Percentiles rank a stretch among this genome's conserved stretches.
These are phyloP conservation scores for Mariannaea sp. DNA, from an alignment of 2,329 filamentous ascomycete genomes.

Conservation along the genomic window DNA sequence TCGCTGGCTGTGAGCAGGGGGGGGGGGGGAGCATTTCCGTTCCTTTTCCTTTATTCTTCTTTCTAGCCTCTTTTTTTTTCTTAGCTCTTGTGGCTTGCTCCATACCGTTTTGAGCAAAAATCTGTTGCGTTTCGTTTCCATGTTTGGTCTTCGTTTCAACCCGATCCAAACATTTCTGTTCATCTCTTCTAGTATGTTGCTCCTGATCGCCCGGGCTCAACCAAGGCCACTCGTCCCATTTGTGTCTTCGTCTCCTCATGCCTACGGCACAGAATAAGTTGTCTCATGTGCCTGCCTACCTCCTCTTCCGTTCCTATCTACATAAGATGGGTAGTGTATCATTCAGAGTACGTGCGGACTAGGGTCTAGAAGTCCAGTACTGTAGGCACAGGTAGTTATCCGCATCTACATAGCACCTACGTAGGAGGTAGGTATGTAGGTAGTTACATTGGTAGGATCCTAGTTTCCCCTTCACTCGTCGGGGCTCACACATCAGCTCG, in stretches of 20 bases:
- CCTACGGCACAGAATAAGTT: background rate
- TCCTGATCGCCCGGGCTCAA: slow-evolving; percentile 10
- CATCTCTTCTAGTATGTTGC: background rate
- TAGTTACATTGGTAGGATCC: no score
- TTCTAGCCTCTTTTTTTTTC: no score
- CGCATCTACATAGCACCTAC: no score
- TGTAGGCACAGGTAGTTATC: no score
- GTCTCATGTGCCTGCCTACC: slow-evolving; percentile 9
- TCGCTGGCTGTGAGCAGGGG: background rate
- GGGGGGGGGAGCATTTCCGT: no score
- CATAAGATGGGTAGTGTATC: background rate
- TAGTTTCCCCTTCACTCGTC: no score
- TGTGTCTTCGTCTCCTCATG: slow-evolving; percentile 9
- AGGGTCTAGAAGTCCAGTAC: no score
- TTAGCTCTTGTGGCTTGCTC: background rate
- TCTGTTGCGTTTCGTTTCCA: slow-evolving; percentile 13
- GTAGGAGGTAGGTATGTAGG: no score
- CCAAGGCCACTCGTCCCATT: slow-evolving; percentile 14
- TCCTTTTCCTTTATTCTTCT: no score
- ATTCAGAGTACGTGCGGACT: no score
- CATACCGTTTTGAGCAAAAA: slow-evolving; percentile 1
- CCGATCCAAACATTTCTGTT: slow-evolving; percentile 1
- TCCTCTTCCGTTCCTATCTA: slow-evolving; percentile 1
- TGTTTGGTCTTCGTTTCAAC: slow-evolving; percentile 20
- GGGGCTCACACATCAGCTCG: no score